These are phyloP conservation scores for Fusarium dlaminii DNA, from an alignment of 2,329 filamentous ascomycete genomes.

Conservation along the genomic window DNA sequence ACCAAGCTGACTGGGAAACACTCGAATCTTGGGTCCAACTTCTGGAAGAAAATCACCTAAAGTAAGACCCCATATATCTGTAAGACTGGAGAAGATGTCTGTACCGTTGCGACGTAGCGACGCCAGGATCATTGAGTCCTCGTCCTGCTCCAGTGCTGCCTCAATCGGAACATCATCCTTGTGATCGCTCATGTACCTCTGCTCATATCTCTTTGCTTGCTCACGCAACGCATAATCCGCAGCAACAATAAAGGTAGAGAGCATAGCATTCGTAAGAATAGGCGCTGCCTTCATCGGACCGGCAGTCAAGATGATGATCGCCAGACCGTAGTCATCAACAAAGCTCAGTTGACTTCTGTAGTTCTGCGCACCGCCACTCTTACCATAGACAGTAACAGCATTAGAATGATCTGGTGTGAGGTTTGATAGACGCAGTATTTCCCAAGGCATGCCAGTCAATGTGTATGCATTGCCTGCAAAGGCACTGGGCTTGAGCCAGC, in stretches of 20 bases:
- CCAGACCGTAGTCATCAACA: conserved; percentile 50
- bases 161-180: neutral
- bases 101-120: conserved; percentile 36
- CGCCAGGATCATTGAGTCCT: conserved; percentile 38
- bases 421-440: conserved; percentile 45
- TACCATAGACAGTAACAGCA: conserved; percentile 46
- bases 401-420: conserved; percentile 44
- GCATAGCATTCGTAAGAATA: conserved; percentile 41
- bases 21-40: conserved; percentile 28
- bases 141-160: conserved; percentile 36
- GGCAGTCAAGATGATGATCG: conserved; percentile 45
- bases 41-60: conserved; percentile 38
- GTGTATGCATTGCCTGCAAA: conserved; percentile 43
- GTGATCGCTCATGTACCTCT: conserved; percentile 3
- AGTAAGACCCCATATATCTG: conserved; percentile 34
- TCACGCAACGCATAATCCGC: conserved; percentile 42
- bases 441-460: conserved; percentile 51
- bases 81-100: conserved; percentile 32
- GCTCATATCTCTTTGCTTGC: conserved; percentile 39
- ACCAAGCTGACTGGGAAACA: conserved; percentile 41
- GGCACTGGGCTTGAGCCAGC: conserved; percentile 50
- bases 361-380: conserved; percentile 47
- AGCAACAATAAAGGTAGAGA: conserved; percentile 42
- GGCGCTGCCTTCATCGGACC: conserved; percentile 43
- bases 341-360: conserved; percentile 50